phyloP scores from a whole-genome alignment of 1,284 basidiomycete genomes.

The Apiotrichum akiyoshidainum region DNA sequence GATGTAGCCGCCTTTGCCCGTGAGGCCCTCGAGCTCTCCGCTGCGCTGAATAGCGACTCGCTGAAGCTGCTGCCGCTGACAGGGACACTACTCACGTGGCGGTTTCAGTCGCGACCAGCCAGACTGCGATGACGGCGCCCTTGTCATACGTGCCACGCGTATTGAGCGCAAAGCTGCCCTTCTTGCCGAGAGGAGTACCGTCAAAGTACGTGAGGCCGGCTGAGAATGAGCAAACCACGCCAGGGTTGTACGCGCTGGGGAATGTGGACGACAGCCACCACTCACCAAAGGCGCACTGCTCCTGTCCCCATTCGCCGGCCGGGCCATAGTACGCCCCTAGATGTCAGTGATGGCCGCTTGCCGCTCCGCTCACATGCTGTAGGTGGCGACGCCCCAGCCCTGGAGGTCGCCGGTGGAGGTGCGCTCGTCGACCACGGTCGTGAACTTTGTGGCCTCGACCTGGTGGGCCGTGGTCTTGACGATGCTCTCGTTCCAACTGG shows the following conservation, averaged over 20 bases:
- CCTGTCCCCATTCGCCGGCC: not conserved
- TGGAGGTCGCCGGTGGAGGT: not conserved
- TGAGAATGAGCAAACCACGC: not conserved
- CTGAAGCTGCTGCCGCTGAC: not conserved
- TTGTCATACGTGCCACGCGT: constrained; percentile 1
- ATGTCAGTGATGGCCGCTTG: not conserved
- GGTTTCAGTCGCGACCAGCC: not conserved
- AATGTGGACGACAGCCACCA: too few relatives aligned
- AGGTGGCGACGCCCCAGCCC: not conserved
- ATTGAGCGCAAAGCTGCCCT: not conserved
- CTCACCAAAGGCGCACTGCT: not conserved
- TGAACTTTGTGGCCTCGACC: not conserved
- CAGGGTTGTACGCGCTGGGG: not conserved
- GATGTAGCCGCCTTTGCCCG: not conserved
- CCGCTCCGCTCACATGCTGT: constrained; percentile 6
- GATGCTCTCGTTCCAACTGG: not conserved
- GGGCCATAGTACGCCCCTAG: constrained; percentile 4
- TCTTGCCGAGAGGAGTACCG: constrained; percentile 5
- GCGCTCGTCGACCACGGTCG: not conserved
- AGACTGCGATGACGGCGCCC: not conserved
- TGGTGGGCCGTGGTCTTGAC: not conserved
- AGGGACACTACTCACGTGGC: constrained; percentile 1
- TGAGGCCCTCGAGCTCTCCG: not conserved
- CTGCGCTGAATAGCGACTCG: too few relatives aligned
- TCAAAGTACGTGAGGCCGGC: constrained; percentile 1